These are phyloP conservation scores for Nakazawaea anatomiae DNA, from an alignment of 805 yeast genomes.

Conservation along the genomic window DNA sequence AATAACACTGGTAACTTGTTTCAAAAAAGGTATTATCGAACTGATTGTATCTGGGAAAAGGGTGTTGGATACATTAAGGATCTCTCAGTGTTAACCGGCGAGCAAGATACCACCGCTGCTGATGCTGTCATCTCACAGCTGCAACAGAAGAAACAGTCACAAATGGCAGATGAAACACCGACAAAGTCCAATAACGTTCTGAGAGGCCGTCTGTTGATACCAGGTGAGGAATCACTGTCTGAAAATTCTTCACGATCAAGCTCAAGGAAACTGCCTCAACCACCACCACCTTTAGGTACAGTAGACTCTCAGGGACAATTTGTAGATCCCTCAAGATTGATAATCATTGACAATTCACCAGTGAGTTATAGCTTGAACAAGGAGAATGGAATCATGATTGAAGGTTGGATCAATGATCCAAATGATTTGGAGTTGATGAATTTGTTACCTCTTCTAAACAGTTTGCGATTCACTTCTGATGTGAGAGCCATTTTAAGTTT, in stretches of 20 bases:
- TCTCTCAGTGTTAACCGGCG: constrained; percentile 28
- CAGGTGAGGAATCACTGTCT: constrained; percentile 1
- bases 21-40: constrained; percentile 65
- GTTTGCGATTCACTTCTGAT: constrained; percentile 76
- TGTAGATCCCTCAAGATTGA: constrained; percentile 58
- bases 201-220: constrained; percentile 7
- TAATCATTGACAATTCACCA: constrained; percentile 91
- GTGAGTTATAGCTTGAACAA: constrained; percentile 79
- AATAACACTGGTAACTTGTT: constrained; percentile 24
- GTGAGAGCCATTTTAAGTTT: constrained; percentile 74
- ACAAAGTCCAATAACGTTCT: neutral
- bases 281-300: no score
- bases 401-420: constrained; percentile 98
- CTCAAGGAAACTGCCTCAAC: neutral
- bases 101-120: neutral
- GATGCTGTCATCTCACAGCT: neutral
- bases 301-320: constrained; percentile 6
- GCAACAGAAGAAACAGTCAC: neutral
- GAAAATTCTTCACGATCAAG: constrained; percentile 7
- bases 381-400: constrained; percentile 86
- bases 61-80: constrained; percentile 89
- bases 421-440: constrained; percentile 78
- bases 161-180: neutral
- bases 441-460: constrained; percentile 71
- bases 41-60: constrained; percentile 67